These are phyloP conservation scores for Paecilomyces sp. DNA, from an alignment of 2,329 filamentous ascomycete genomes.

Conservation along the genomic window DNA sequence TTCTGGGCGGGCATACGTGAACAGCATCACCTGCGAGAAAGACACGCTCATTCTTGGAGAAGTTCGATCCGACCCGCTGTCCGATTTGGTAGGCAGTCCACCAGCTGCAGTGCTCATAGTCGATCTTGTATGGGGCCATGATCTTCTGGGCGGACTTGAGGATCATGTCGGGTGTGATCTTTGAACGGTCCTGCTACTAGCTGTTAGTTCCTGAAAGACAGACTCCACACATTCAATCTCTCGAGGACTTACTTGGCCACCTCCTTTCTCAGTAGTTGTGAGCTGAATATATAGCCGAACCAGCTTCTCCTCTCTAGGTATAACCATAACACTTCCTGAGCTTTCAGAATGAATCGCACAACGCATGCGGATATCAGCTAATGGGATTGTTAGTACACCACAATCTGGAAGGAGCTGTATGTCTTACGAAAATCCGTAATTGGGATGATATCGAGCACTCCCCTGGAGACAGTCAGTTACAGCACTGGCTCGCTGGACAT, in stretches of 20 bases:
- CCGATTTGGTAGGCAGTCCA: constrained; percentile 64
- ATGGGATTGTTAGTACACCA: constrained; percentile 2
- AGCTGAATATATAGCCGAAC: constrained; percentile 62
- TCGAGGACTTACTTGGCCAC: not conserved
- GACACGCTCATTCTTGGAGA: constrained; percentile 51
- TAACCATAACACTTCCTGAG: constrained; percentile 56
- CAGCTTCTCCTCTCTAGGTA: constrained; percentile 56
- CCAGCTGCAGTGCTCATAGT: constrained; percentile 59
- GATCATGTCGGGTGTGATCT: constrained; percentile 58
- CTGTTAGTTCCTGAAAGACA: constrained; percentile 4
- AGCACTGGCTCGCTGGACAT: not conserved
- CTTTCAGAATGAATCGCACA: constrained; percentile 52
- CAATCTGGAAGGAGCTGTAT: not conserved
- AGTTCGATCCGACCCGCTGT: constrained; percentile 54
- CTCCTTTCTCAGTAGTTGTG: constrained; percentile 31
- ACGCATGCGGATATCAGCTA: constrained; percentile 49
- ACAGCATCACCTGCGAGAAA: constrained; percentile 66
- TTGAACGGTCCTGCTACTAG: constrained; percentile 49
- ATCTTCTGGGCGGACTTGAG: constrained; percentile 58
- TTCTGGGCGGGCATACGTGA: constrained; percentile 28
- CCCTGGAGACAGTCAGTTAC: constrained; percentile 13
- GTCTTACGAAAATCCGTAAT: constrained; percentile 47
- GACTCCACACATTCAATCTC: not conserved
- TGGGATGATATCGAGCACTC: constrained; percentile 45
- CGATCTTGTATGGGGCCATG: constrained; percentile 59